A percentile compares a stretch with the other conserved stretches of the same genome.
Conservation (phyloP, 164 flowering plant species). For the Aristolochia californica region DNA sequence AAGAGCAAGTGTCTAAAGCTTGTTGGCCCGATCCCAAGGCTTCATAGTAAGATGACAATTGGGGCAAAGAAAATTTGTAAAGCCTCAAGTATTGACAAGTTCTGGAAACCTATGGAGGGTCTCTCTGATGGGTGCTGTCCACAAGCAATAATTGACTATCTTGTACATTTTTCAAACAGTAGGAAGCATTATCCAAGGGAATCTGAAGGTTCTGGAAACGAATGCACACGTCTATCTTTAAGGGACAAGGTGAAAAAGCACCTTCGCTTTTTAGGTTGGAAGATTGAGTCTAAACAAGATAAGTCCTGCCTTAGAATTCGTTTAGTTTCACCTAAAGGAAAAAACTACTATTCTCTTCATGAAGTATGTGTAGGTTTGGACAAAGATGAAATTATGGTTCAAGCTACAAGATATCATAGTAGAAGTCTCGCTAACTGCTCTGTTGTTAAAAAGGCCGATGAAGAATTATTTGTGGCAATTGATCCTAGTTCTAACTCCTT, state of each 20-base stretch:
- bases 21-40: no score
- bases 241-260: constrained; percentile 31
- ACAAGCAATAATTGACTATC: constrained; percentile 27
- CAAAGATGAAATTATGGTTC: background rate
- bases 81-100: background rate
- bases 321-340: constrained; percentile 39
- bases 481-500: background rate
- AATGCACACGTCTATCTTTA: background rate
- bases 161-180: background rate
- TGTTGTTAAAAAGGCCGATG: no score
- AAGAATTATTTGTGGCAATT: no score
- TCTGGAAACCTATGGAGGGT: constrained; percentile 7
- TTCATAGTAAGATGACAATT: background rate
- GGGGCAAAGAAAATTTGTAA: background rate
- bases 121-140: constrained; percentile 9
- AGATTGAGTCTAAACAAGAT: constrained; percentile 25
- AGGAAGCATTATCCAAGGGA: background rate
- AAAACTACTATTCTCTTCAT: constrained; percentile 26
- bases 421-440: constrained; percentile 3
- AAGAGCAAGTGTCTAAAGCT: background rate
- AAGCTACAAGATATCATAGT: constrained; percentile 2
- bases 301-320: constrained; percentile 11
- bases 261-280: constrained; percentile 55
- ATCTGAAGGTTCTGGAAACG: background rate
- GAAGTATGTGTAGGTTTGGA: constrained; percentile 20